phyloP scores from a whole-genome alignment of 352 stramenopile genomes.

The Thalassiosira sp. region DNA sequence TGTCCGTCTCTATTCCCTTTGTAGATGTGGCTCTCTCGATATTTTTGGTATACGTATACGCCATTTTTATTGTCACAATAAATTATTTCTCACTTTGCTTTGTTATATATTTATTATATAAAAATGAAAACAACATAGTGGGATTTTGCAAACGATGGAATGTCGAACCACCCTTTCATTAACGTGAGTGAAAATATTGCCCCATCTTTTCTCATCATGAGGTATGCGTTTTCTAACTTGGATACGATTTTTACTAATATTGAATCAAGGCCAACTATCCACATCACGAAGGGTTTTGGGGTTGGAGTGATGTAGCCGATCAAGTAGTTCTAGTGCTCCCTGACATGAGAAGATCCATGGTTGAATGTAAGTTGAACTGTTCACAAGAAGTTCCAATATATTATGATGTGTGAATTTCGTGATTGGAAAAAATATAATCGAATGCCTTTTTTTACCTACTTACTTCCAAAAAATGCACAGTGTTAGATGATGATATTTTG shows the following conservation, averaged over 20 bases:
- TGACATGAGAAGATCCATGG: conserved; percentile 34
- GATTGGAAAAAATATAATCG: no score
- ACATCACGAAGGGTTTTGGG: conserved; percentile 57
- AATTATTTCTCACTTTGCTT: neutral
- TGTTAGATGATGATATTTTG: neutral
- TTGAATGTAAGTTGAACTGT: conserved; percentile 23
- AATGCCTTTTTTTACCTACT: no score
- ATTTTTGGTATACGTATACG: no score
- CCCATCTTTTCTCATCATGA: no score
- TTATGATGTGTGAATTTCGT: no score
- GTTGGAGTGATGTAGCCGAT: conserved; percentile 30
- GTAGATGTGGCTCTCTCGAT: no score
- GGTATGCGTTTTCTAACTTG: no score
- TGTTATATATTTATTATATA: neutral
- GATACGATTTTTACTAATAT: no score
- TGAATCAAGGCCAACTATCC: conserved; percentile 62
- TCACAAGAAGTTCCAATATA: no score
- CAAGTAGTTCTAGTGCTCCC: conserved; percentile 33
- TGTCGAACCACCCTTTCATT: conserved; percentile 57
- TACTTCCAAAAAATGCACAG: no score
- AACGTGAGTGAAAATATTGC: no score
- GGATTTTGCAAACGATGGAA: conserved; percentile 49
- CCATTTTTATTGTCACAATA: neutral
- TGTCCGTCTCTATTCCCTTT: neutral
- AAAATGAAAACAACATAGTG: conserved; percentile 59